Evolutionary conservation across 1,284 basidiomycete genomes (phyloP).

Genomic region (Trichosporon sp.): DNA sequence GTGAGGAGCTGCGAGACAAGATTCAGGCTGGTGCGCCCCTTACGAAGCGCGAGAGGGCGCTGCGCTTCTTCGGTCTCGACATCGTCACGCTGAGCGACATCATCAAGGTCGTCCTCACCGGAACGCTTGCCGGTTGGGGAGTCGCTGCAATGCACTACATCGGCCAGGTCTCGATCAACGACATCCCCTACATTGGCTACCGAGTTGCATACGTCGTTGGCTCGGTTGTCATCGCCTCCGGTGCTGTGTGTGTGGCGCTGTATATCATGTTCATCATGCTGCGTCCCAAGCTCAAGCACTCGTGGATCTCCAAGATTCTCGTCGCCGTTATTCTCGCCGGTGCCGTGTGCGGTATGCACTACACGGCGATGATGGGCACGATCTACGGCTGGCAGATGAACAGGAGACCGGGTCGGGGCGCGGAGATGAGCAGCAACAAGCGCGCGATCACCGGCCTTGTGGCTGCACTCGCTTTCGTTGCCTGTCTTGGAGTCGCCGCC

Average conservation of each 20-base stretch:
- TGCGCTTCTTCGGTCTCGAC: conserved; percentile 41
- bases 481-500: conserved; percentile 44
- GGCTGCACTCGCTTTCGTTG: conserved; percentile 46
- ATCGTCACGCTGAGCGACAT: conserved; percentile 45
- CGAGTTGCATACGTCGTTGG: conserved; percentile 44
- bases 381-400: conserved; percentile 38
- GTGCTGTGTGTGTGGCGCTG: conserved; percentile 47
- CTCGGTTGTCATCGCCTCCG: conserved; percentile 49
- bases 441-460: conserved; percentile 48
- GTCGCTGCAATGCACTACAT: conserved; percentile 52
- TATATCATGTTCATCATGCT: conserved; percentile 53
- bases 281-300: conserved; percentile 50
- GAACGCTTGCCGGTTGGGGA: conserved; percentile 48
- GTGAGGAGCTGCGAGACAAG: conserved; percentile 14
- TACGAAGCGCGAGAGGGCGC: conserved; percentile 16
- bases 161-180: conserved; percentile 49
- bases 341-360: conserved; percentile 49
- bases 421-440: conserved; percentile 35
- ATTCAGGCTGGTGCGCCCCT: conserved; percentile 10
- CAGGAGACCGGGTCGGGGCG: conserved; percentile 18
- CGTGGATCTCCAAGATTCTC: conserved; percentile 45
- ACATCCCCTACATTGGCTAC: conserved; percentile 48
- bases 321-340: conserved; percentile 47
- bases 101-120: conserved; percentile 47
- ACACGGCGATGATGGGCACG: conserved; percentile 41